Evolutionary conservation across 2,329 filamentous ascomycete genomes (phyloP), one percentile per base, ranked within the genome.

Genomic region (Zelopaecilomyces penicillatus): DNA sequence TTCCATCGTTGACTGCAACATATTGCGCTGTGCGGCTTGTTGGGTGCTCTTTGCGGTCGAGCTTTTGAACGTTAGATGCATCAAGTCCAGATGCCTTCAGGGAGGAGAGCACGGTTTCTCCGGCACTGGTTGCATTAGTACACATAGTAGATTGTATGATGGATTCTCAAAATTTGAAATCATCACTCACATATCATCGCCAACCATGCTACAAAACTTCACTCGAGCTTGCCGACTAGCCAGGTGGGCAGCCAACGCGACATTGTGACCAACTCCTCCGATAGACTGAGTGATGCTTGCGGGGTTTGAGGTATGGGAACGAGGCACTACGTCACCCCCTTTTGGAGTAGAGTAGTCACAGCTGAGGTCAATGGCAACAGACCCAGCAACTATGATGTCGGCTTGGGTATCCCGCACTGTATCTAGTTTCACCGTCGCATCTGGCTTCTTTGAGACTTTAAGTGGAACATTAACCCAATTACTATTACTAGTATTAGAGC

Each of bases 191-290:
- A 80, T 62, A 58, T 97, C 91, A 57, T 90, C 78, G 10, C 85
- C 89, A 7, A 95, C 76, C 50, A 88, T 76, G 56, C 86, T 95
- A 65, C 84, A 90, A 11, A 96, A 77, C 26, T 78, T 75, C 6
- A 93, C 85, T 10, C 73, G 78, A 35, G 65, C 65, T 12, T 66
- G 58, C 6, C 78, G 80, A 47, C 85, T 75, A 10, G 73, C 73
- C 30, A 82, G 75, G 53, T 89, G 85, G 1, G 87, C 83, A 37
- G 91, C 90, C 39, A 88, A 76, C 11, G 93, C 88, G 37, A 97
- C 87, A 57, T 97, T 97, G 57, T 89, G 83, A 5, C 87, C 93
- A 6, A 97, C 93, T 5, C 93, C 93, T 9, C 93, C 93, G 6
- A 96, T 76, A 1, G 85, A 87, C 58, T 95, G 88, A 32, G 70